These are phyloP conservation scores for Wickerhamiella sorbophila DNA, from an alignment of 805 yeast species.

Conservation along the genomic window DNA sequence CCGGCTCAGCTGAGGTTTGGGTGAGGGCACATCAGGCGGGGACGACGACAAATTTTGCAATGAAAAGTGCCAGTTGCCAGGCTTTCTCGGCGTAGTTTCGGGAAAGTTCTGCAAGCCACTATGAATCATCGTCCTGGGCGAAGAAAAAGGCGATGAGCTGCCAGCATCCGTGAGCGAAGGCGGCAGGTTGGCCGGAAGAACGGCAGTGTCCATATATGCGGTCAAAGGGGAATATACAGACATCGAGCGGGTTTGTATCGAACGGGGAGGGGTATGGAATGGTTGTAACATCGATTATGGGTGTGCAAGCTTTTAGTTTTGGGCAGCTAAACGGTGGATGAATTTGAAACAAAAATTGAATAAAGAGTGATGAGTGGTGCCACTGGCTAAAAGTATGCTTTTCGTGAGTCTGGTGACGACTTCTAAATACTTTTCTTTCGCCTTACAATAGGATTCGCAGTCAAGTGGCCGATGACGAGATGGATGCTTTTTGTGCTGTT, in stretches of 20 bases:
- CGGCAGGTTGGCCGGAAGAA: conserved; percentile 7
- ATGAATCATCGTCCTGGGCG: conserved; percentile 6
- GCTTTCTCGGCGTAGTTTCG: neutral
- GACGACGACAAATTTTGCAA: neutral
- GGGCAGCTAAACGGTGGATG: too few relatives aligned
- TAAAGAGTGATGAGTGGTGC: too few relatives aligned
- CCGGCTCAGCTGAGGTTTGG: neutral
- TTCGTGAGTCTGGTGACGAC: too few relatives aligned
- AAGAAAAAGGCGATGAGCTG: conserved; percentile 13
- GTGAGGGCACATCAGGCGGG: neutral
- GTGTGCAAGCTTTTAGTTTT: too few relatives aligned
- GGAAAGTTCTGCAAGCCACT: neutral
- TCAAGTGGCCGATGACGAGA: too few relatives aligned
- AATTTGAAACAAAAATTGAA: too few relatives aligned
- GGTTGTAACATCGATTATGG: neutral
- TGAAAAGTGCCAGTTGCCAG: neutral
- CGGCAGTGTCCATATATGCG: neutral
- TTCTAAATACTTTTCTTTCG: too few relatives aligned
- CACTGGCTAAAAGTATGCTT: too few relatives aligned
- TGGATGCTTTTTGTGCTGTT: too few relatives aligned
- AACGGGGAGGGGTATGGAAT: neutral
- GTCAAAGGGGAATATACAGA: neutral
- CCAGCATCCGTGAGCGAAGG: conserved; percentile 13
- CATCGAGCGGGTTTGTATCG: neutral
- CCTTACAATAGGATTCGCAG: too few relatives aligned